These are phyloP conservation scores for Chenopodium suecicum DNA, from an alignment of 148 eudicot species.

Conservation along the genomic window DNA sequence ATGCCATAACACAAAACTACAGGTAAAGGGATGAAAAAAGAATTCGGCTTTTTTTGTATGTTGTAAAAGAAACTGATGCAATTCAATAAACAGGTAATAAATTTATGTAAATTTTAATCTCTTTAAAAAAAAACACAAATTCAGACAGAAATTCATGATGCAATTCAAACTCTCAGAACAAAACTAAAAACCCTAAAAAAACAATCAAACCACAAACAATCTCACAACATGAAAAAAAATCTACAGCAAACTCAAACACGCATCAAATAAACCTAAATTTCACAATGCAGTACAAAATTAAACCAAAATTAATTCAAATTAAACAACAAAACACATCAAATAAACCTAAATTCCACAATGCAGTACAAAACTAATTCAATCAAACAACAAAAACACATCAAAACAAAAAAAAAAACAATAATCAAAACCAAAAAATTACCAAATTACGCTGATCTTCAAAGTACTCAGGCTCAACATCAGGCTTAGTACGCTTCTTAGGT, in stretches of 20 bases:
- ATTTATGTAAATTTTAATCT: background rate
- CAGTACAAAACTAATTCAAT: background rate
- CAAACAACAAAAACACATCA: background rate
- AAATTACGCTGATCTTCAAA: constrained; percentile 76
- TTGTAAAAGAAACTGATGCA: background rate
- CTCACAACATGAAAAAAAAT: background rate
- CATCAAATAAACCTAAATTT: background rate
- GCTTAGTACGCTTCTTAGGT: constrained; percentile 40
- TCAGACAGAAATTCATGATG: background rate
- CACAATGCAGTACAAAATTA: background rate
- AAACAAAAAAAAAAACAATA: background rate
- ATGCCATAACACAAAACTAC: background rate
- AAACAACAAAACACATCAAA: background rate
- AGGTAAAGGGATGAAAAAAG: too few relatives aligned
- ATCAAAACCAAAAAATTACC: constrained; percentile 35
- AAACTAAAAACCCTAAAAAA: background rate
- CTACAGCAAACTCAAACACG: background rate
- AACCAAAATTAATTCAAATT: background rate
- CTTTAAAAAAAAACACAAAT: background rate
- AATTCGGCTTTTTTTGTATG: too few relatives aligned
- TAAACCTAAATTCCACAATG: background rate
- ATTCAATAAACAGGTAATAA: background rate
- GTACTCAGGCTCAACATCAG: constrained; percentile 57
- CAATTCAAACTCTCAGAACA: background rate
- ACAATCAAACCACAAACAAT: background rate